Conservation (phyloP, 352 stramenopile genomes). For the Pythium aquatile region DNA sequence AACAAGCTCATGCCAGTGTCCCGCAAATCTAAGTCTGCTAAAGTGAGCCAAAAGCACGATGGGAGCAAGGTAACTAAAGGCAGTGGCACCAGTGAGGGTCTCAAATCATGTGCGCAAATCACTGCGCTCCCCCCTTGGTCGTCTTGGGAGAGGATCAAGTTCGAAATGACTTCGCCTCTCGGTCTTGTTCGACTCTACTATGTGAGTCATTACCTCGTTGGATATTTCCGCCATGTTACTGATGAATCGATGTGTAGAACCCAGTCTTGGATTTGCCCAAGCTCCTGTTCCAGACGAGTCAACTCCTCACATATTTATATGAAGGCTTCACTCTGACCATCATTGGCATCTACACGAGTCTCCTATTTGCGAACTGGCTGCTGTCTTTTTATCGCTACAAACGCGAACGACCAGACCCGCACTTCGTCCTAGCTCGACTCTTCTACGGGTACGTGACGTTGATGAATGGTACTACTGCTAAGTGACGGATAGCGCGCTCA, state of each 20-base stretch:
- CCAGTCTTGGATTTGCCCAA: constrained; percentile 46
- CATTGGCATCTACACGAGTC: constrained; percentile 36
- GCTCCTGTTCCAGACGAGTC: constrained; percentile 47
- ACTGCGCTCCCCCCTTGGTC: neutral
- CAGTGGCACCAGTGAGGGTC: neutral
- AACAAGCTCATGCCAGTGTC: constrained; percentile 1
- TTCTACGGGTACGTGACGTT: constrained; percentile 17
- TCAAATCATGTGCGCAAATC: neutral
- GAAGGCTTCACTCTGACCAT: constrained; percentile 43
- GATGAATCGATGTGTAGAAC: constrained; percentile 22
- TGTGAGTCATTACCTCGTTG: constrained; percentile 5
- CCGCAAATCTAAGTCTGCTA: neutral
- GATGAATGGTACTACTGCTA: neutral
- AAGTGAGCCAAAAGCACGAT: neutral
- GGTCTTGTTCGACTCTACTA: constrained; percentile 14
- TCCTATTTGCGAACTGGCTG: constrained; percentile 46
- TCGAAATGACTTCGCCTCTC: constrained; percentile 9
- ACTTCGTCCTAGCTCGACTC: constrained; percentile 9
- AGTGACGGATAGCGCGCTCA: too few species aligned
- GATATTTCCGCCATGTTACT: neutral
- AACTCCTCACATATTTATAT: constrained; percentile 40
- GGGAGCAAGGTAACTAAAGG: neutral
- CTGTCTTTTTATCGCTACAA: constrained; percentile 43
- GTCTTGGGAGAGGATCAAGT: constrained; percentile 2
- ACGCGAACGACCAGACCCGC: constrained; percentile 6